These are phyloP conservation scores for Suillus plorans DNA, from an alignment of 768 basidiomycete species.

Conservation along the genomic window DNA sequence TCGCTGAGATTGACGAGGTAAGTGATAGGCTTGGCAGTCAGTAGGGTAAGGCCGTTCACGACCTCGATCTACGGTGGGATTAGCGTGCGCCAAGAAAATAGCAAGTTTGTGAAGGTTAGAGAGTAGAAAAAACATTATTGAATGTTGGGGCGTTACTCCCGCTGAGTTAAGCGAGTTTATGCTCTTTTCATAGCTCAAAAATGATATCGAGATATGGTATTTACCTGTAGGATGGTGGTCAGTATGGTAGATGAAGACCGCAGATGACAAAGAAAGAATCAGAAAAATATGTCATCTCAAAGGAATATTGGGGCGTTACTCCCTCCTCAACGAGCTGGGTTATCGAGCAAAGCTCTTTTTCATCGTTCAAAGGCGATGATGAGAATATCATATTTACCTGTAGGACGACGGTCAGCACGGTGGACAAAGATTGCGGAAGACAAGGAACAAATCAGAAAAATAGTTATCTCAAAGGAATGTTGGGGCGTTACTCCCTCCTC, in stretches of 20 bases:
- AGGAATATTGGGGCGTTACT: constrained; percentile 73
- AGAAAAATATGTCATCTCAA: constrained; percentile 61
- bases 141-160: constrained; percentile 76
- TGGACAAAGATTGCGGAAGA: neutral
- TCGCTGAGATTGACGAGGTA: constrained; percentile 98
- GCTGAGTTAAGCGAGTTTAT: constrained; percentile 78
- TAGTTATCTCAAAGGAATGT: constrained; percentile 63
- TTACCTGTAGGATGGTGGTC: constrained; percentile 22
- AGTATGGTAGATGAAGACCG: constrained; percentile 6
- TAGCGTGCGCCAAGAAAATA: neutral
- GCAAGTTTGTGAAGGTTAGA: neutral
- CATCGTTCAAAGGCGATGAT: constrained; percentile 35
- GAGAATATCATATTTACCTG: constrained; percentile 21
- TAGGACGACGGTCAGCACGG: constrained; percentile 9
- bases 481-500: constrained; percentile 84
- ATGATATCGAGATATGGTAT: constrained; percentile 1
- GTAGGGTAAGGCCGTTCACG: constrained; percentile 83
- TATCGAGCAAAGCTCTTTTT: constrained; percentile 78
- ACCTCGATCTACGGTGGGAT: constrained; percentile 69
- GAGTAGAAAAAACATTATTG: constrained; percentile 9
- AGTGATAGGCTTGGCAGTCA: constrained; percentile 96
- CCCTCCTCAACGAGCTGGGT: constrained; percentile 90
- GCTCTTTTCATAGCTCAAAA: constrained; percentile 59
- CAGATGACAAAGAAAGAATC: constrained; percentile 26
- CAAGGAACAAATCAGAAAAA: constrained; percentile 38